Evolutionary conservation across 345 rosid species (phyloP).

Genomic region (Populus davidiana): DNA sequence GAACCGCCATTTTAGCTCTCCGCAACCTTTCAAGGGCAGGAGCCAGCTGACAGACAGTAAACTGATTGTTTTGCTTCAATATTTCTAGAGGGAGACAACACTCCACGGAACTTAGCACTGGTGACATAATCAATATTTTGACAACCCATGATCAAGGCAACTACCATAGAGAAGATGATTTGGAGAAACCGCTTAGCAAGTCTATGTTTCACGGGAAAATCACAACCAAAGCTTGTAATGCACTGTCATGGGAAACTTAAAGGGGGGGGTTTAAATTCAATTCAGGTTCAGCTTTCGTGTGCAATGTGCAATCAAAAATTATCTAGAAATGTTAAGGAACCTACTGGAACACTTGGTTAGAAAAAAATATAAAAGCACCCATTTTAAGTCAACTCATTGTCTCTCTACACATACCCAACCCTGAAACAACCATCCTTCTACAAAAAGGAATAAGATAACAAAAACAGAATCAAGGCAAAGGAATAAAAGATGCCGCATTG

Average conservation of each 20-base stretch:
- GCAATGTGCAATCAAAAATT: not conserved
- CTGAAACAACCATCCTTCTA: conserved; percentile 26
- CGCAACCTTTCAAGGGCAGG: not conserved
- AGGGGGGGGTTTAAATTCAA: not conserved
- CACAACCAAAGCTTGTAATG: not conserved
- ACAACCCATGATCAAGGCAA: too few species aligned
- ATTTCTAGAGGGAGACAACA: not conserved
- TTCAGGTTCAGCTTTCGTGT: not conserved
- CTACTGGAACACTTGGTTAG: not conserved
- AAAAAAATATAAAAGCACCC: conserved; percentile 12
- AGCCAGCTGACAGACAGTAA: not conserved
- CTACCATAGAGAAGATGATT: not conserved
- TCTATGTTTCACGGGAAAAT: not conserved
- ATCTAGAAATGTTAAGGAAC: not conserved
- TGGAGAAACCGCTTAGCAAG: not conserved
- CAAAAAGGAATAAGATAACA: conserved; percentile 11
- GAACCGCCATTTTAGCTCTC: not conserved
- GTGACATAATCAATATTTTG: not conserved
- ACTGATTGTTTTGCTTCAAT: not conserved
- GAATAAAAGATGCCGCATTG: conserved; percentile 19
- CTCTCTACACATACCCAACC: conserved; percentile 33
- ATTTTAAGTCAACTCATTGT: conserved; percentile 22
- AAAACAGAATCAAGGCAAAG: conserved; percentile 9
- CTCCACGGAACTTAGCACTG: not conserved
- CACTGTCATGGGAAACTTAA: not conserved